Conservation (phyloP, 495 filamentous ascomycete genomes). For the Halenospora varia region DNA sequence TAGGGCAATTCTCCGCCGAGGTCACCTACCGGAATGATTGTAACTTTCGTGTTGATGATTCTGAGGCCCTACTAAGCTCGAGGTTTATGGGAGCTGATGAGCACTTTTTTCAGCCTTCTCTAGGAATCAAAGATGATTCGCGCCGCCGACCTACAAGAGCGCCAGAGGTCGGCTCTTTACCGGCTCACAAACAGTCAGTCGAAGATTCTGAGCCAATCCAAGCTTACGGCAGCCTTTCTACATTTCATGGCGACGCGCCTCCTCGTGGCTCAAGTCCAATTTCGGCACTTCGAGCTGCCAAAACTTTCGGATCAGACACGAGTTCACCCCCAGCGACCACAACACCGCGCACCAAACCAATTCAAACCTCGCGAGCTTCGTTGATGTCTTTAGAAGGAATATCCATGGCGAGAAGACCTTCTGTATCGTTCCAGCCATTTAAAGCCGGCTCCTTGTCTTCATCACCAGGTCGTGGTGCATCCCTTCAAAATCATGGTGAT, state of each 20-base stretch:
- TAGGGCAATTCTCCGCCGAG: conserved; percentile 74
- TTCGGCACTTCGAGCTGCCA: conserved; percentile 72
- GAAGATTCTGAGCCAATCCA: conserved; percentile 63
- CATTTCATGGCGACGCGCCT: conserved; percentile 79
- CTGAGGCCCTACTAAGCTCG: conserved; percentile 88
- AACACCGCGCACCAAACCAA: conserved; percentile 52
- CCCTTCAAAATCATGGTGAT: conserved; percentile 23
- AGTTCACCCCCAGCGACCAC: conserved; percentile 62
- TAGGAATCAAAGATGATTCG: conserved; percentile 33
- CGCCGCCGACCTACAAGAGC: conserved; percentile 35
- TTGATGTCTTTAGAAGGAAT: conserved; percentile 47
- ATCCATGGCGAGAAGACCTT: conserved; percentile 54
- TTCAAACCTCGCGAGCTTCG: conserved; percentile 57
- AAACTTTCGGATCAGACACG: conserved; percentile 48
- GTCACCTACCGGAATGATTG: conserved; percentile 83
- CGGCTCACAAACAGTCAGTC: conserved; percentile 42
- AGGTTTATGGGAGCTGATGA: conserved; percentile 92
- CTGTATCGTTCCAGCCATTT: conserved; percentile 90
- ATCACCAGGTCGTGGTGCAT: conserved; percentile 55
- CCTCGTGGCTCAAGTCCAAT: conserved; percentile 78
- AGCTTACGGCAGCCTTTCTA: conserved; percentile 89
- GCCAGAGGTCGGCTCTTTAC: conserved; percentile 71
- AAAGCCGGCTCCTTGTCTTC: conserved; percentile 90
- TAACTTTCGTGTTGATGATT: conserved; percentile 87
- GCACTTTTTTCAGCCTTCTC: conserved; percentile 74